These are phyloP conservation scores for Globisporangium paroecandrum DNA, from an alignment of 352 stramenopile genomes.

Conservation along the genomic window DNA sequence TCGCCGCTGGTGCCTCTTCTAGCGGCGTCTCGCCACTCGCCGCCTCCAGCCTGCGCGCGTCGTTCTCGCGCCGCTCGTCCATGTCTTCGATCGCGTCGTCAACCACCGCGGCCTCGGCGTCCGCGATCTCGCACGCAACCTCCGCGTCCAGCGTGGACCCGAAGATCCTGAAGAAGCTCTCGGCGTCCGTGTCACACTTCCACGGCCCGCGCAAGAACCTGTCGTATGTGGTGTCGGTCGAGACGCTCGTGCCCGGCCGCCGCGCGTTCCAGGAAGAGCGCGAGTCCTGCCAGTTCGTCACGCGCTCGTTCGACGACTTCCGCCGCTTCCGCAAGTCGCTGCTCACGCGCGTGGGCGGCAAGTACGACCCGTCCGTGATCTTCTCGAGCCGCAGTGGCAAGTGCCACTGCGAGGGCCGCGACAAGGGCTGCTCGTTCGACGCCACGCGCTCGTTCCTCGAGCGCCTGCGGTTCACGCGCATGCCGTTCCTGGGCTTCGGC, in stretches of 20 bases:
- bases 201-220: slow-evolving; percentile 66
- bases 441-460: slow-evolving; percentile 68
- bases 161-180: slow-evolving; percentile 79
- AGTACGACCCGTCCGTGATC: slow-evolving; percentile 35
- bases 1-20: neutral
- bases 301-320: slow-evolving; percentile 78
- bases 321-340: slow-evolving; percentile 72
- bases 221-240: slow-evolving; percentile 77
- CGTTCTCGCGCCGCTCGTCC: slow-evolving; percentile 15
- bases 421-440: slow-evolving; percentile 65
- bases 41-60: slow-evolving; percentile 1
- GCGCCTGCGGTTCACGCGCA: slow-evolving; percentile 68
- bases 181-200: slow-evolving; percentile 66
- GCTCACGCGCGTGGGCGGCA: slow-evolving; percentile 50
- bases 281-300: slow-evolving; percentile 65
- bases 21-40: slow-evolving; percentile 10
- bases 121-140: slow-evolving; percentile 24
- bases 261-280: slow-evolving; percentile 57
- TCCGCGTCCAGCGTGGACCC: slow-evolving; percentile 49
- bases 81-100: slow-evolving; percentile 13
- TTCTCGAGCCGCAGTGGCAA: slow-evolving; percentile 37
- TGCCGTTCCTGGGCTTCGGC: slow-evolving; percentile 62
- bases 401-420: slow-evolving; percentile 49
- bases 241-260: slow-evolving; percentile 59
- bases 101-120: slow-evolving; percentile 21